A percentile compares a stretch with the other conserved stretches of the same genome.
Conservation (phyloP, 768 basidiomycete genomes). For the Pisolithus microcarpus region DNA sequence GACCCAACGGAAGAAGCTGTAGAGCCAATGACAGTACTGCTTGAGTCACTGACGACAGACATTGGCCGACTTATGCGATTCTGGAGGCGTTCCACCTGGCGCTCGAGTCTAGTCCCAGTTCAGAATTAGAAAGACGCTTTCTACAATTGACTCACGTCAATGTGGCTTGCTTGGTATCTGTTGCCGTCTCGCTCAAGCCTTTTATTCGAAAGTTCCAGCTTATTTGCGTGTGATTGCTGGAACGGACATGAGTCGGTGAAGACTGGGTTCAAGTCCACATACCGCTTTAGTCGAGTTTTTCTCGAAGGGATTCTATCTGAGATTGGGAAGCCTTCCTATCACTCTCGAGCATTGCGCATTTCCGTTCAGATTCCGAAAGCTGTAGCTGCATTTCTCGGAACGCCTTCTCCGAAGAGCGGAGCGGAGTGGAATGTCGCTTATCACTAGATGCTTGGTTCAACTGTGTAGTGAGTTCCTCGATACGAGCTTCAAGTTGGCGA, state of each 20-base stretch:
- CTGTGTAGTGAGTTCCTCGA: slow-evolving; percentile 59
- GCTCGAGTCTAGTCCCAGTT: slow-evolving; percentile 42
- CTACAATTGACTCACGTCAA: slow-evolving; percentile 43
- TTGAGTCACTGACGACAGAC: slow-evolving; percentile 22
- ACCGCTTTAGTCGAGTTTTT: slow-evolving; percentile 58
- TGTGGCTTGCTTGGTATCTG: slow-evolving; percentile 63
- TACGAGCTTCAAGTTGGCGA: slow-evolving; percentile 57
- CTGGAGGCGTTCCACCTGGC: slow-evolving; percentile 64
- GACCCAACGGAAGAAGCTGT: slow-evolving; percentile 23
- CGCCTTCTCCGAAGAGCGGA: slow-evolving; percentile 39
- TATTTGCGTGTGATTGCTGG: slow-evolving; percentile 65
- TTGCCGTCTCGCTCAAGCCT: slow-evolving; percentile 71
- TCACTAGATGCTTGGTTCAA: slow-evolving; percentile 38
- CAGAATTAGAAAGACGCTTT: not conserved
- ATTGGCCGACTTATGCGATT: slow-evolving; percentile 56
- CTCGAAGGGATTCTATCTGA: slow-evolving; percentile 51
- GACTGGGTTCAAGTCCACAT: slow-evolving; percentile 17
- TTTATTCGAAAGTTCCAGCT: slow-evolving; percentile 64
- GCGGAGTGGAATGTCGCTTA: slow-evolving; percentile 26
- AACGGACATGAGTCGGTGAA: slow-evolving; percentile 5
- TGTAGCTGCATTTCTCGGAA: slow-evolving; percentile 49
- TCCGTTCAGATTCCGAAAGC: slow-evolving; percentile 55
- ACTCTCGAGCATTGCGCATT: slow-evolving; percentile 55
- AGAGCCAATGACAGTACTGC: slow-evolving; percentile 2
- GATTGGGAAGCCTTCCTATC: slow-evolving; percentile 54